These are phyloP conservation scores for Crotalaria pallida DNA, from an alignment of 306 rosid species.

Conservation along the genomic window DNA sequence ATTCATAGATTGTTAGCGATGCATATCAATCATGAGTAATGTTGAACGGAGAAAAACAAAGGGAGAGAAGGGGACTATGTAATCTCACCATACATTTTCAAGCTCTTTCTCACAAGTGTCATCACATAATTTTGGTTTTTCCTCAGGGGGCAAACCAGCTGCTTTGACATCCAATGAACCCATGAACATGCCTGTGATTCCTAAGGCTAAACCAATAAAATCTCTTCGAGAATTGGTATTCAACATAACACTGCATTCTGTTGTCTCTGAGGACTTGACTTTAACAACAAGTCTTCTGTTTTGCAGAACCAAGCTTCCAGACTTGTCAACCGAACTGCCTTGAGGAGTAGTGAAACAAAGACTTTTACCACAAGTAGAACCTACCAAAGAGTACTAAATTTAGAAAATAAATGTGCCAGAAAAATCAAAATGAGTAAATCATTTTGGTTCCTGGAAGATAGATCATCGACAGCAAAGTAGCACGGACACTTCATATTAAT, in stretches of 20 bases:
- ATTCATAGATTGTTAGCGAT: not conserved
- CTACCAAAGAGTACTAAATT: slow-evolving; percentile 25
- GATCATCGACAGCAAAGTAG: too few relatives aligned
- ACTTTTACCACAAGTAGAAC: slow-evolving; percentile 34
- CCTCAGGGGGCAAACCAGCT: slow-evolving; percentile 92
- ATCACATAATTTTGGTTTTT: slow-evolving; percentile 79
- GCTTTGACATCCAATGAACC: slow-evolving; percentile 49
- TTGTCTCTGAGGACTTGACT: slow-evolving; percentile 24
- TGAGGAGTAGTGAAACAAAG: slow-evolving; percentile 19
- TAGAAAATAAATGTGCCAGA: not conserved
- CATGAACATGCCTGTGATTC: slow-evolving; percentile 47
- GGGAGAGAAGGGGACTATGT: slow-evolving; percentile 29
- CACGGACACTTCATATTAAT: too few relatives aligned
- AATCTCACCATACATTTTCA: slow-evolving; percentile 99
- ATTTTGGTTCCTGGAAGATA: too few relatives aligned
- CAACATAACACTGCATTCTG: slow-evolving; percentile 26
- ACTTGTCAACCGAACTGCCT: slow-evolving; percentile 32
- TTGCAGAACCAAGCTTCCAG: slow-evolving; percentile 22
- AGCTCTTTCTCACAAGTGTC: slow-evolving; percentile 76
- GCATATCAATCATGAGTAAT: not conserved
- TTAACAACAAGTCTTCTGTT: slow-evolving; percentile 27
- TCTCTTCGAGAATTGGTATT: slow-evolving; percentile 52
- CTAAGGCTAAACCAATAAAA: slow-evolving; percentile 57
- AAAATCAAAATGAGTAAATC: too few relatives aligned
- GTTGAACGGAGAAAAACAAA: not conserved